A percentile compares a stretch with the other conserved stretches of the same genome.
These are phyloP conservation scores for Eimeria sp. DNA, from an alignment of 169 alveolate genomes.

Conservation along the genomic window DNA sequence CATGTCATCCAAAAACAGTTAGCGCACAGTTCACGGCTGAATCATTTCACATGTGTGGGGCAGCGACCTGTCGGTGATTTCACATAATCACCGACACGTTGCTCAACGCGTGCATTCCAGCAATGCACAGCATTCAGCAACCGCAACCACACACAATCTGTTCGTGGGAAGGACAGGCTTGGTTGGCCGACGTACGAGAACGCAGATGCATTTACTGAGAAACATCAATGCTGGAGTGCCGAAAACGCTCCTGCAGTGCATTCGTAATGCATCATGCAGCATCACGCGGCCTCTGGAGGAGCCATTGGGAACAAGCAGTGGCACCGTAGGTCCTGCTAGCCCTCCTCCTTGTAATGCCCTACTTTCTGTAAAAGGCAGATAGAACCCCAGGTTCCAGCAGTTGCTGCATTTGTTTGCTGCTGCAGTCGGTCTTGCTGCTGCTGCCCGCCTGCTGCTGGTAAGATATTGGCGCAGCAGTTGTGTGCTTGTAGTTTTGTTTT, in stretches of 20 bases:
- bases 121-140: not conserved
- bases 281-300: not conserved
- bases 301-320: not conserved
- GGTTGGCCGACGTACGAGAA: not conserved
- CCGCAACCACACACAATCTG: not conserved
- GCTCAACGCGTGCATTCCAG: not conserved
- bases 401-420: no score
- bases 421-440: no score
- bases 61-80: not conserved
- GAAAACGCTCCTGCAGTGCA: not conserved
- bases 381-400: no score
- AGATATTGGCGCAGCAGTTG: no score
- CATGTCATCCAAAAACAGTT: no score
- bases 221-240: not conserved
- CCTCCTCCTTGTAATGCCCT: not conserved
- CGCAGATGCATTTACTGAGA: not conserved
- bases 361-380: not conserved
- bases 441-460: no score
- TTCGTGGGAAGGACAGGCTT: not conserved
- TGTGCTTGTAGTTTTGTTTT: no score
- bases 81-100: no score
- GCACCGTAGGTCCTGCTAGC: not conserved
- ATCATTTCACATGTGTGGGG: not conserved
- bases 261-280: not conserved
- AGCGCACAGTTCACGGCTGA: not conserved